These are phyloP conservation scores for Vaccinium myrtillus DNA, from an alignment of 148 eudicot species.

Conservation along the genomic window DNA sequence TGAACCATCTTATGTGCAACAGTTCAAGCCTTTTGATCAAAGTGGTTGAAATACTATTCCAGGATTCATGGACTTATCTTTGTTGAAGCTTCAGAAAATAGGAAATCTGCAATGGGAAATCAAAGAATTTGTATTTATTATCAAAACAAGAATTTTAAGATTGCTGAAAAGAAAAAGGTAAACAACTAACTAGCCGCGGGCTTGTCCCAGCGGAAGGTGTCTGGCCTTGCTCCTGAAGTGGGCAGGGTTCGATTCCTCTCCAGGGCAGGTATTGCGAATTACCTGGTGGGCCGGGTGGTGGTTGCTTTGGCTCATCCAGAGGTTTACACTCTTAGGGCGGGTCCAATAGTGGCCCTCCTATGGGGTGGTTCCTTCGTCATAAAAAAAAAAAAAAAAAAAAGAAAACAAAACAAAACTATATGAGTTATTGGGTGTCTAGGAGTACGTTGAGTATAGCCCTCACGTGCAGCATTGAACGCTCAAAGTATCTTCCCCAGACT, in stretches of 20 bases:
- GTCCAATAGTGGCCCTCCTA: too few species aligned
- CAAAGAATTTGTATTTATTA: not conserved
- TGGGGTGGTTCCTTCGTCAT: too few species aligned
- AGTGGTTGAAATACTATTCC: not conserved
- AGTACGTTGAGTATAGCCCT: not conserved
- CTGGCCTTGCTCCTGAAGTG: too few species aligned
- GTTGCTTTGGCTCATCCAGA: too few species aligned
- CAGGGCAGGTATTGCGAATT: too few species aligned
- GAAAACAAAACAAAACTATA: not conserved
- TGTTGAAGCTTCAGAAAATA: not conserved
- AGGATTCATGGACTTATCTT: not conserved
- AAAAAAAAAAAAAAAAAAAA: too few species aligned
- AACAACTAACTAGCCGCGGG: not conserved
- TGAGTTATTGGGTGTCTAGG: not conserved
- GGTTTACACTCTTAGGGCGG: too few species aligned
- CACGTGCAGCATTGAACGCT: not conserved
- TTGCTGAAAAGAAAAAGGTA: not conserved
- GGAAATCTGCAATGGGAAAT: not conserved
- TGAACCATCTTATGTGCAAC: not conserved
- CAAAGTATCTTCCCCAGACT: not conserved
- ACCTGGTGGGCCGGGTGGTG: too few species aligned
- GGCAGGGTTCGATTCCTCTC: too few species aligned
- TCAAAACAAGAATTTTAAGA: too few species aligned
- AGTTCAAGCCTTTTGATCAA: not conserved
- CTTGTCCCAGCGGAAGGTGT: too few species aligned